A percentile compares a stretch with the other conserved stretches of the same genome.
These are phyloP conservation scores for Aureobasidium sp. DNA, from an alignment of 2,329 filamentous ascomycete genomes.

Conservation along the genomic window DNA sequence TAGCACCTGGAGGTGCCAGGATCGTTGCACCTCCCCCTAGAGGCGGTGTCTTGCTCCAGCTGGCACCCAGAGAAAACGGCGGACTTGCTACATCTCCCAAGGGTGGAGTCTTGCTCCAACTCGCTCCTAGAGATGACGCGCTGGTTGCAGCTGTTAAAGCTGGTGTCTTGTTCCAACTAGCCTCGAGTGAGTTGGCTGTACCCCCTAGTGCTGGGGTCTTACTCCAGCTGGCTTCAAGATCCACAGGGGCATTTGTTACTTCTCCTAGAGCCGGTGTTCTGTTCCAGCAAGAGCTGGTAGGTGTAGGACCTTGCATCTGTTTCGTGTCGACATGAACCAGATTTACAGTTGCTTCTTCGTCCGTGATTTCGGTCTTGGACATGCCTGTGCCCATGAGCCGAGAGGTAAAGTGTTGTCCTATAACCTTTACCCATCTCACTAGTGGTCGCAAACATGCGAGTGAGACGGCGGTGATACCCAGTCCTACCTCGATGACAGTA, in stretches of 20 bases:
- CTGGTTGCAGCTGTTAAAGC: not conserved
- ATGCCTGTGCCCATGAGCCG: not conserved
- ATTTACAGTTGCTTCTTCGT: not conserved
- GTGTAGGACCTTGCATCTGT: not conserved
- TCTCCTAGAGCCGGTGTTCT: not conserved
- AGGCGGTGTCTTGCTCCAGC: not conserved
- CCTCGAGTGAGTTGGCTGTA: not conserved
- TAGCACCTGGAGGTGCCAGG: not conserved
- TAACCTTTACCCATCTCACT: not conserved
- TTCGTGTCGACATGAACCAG: not conserved
- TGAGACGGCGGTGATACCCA: not conserved
- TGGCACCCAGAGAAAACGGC: not conserved
- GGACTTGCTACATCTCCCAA: not conserved
- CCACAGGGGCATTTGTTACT: not conserved
- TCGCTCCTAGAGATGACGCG: not conserved
- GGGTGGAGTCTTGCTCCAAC: not conserved
- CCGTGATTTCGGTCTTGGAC: not conserved
- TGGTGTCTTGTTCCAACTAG: not conserved
- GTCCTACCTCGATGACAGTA: not conserved
- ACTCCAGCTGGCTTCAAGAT: not conserved
- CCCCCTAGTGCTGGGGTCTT: not conserved
- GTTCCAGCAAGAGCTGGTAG: not conserved
- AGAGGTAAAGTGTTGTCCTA: not conserved
- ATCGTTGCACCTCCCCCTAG: not conserved
- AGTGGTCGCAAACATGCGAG: constrained; percentile 7